Evolutionary conservation across 78 protist species (phyloP).

Genomic region (Pelomyxa schiedti): DNA sequence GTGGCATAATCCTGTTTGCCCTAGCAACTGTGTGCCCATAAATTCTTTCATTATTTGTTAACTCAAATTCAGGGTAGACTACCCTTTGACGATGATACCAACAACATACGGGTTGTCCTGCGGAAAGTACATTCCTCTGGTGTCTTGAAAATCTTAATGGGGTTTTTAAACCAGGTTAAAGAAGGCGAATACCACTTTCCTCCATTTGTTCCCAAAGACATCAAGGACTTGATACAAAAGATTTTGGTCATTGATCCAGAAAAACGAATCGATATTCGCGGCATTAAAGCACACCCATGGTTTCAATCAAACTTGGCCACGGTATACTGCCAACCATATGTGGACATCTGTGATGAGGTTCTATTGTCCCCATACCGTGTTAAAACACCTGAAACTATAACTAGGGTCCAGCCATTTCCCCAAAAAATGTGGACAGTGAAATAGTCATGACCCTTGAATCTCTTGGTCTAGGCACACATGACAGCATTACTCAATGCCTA

Average conservation of each 20-base stretch:
- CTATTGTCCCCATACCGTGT: no score
- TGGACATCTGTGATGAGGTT: no score
- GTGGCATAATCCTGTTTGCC: conserved; percentile 77
- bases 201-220: conserved; percentile 43
- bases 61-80: conserved; percentile 51
- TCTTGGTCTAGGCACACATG: background rate
- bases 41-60: background rate
- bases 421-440: background rate
- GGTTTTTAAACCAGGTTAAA: no score
- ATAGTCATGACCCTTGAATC: background rate
- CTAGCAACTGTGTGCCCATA: conserved; percentile 19
- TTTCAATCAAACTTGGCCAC: conserved; percentile 22
- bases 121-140: conserved; percentile 36
- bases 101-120: conserved; percentile 44
- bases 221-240: conserved; percentile 34
- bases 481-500: no score
- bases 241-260: conserved; percentile 65
- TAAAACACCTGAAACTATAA: no score
- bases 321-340: no score
- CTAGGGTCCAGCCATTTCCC: no score
- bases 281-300: conserved; percentile 65
- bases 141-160: no score
- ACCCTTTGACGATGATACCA: conserved; percentile 76
- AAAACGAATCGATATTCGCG: conserved; percentile 50
- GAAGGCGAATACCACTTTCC: conserved; percentile 54